Evolutionary conservation across 2,329 filamentous ascomycete species (phyloP).

Genomic region (Sclerotinia borealis): DNA sequence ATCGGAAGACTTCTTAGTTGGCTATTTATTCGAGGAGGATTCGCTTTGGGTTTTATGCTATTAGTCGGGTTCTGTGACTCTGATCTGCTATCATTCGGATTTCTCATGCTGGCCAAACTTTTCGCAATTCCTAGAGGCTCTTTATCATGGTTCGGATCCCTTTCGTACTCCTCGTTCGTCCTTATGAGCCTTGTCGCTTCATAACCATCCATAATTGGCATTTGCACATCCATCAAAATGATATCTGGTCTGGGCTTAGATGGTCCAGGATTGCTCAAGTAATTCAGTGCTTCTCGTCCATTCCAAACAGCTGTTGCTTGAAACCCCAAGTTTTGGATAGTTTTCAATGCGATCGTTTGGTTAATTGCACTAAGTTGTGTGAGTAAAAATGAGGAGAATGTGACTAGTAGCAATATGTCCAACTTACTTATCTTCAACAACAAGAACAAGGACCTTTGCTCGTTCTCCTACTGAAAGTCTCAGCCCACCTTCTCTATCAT

Average conservation of each 20-base stretch:
- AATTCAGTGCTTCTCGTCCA: slow-evolving; percentile 25
- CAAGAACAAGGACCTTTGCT: slow-evolving; percentile 19
- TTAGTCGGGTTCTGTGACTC: slow-evolving; percentile 17
- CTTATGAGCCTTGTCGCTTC: slow-evolving; percentile 43
- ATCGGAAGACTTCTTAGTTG: slow-evolving; percentile 38
- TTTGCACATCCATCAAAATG: slow-evolving; percentile 43
- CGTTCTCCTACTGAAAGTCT: slow-evolving; percentile 13
- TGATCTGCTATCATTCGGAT: background rate
- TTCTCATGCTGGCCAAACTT: background rate
- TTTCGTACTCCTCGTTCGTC: slow-evolving; percentile 21
- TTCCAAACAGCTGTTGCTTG: slow-evolving; percentile 25
- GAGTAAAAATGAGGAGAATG: background rate
- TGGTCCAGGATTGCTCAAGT: slow-evolving; percentile 18
- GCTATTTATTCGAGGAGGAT: slow-evolving; percentile 15
- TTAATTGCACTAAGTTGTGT: slow-evolving; percentile 23
- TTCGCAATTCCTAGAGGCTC: slow-evolving; percentile 31
- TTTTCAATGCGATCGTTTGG: slow-evolving; percentile 25
- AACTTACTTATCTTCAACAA: slow-evolving; percentile 27
- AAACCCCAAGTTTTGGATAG: slow-evolving; percentile 25
- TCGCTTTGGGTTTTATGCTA: background rate
- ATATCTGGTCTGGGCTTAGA: slow-evolving; percentile 20
- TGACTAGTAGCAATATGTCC: background rate
- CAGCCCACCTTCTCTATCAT: background rate
- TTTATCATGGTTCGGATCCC: background rate
- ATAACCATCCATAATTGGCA: slow-evolving; percentile 49